Evolutionary conservation across 345 rosid genomes (phyloP), one percentile per base, ranked within the genome.

Genomic region (Lumnitzera racemosa): DNA sequence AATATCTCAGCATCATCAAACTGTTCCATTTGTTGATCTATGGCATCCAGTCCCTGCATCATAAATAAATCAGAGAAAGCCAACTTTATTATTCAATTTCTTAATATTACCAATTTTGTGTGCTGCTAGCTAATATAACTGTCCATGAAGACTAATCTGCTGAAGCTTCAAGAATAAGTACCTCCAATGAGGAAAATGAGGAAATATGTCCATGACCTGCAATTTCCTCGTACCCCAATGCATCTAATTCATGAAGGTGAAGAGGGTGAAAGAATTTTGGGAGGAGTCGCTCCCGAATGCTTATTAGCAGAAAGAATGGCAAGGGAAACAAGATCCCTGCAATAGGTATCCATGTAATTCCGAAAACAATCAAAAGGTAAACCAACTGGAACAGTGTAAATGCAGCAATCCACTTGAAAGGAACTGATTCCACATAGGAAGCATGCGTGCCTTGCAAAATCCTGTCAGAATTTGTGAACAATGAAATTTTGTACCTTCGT

Each of bases 201-300:
- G 43, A 6, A 36, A 36, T 6, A 9, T 9, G 43, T 10, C 29
- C 8, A 9, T n/a, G 6, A 46, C 74, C 82, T 9, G 63, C 73
- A 15, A 80, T 61, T 68, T 85, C 84, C 64, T 82, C 91, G 24
- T 85, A 82, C 53, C 79, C 91, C 13, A 83, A 78, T n/a, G 83
- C 86, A 66, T 82, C 91, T 61, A 85, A 51, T 63, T 78, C 78
- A 11, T 66, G 81, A 57, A 85, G 86, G 58, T 78, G 12, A 51
- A 53, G 51, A 0, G 67, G 70, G 20, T 71, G 66, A 70, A 73
- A 73, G 49, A 73, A 17, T 57, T 77, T 77, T 52, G 81, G 75
- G 16, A 77, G 72, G 36, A 77, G 13, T 58, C 73, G 62, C 61
- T 77, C 58, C 54, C 78, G 70, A 47, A 73, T 58, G 57, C 41